Evolutionary conservation across 2,329 filamentous ascomycete genomes (phyloP).

Genomic region (Canariomyces notabilis): DNA sequence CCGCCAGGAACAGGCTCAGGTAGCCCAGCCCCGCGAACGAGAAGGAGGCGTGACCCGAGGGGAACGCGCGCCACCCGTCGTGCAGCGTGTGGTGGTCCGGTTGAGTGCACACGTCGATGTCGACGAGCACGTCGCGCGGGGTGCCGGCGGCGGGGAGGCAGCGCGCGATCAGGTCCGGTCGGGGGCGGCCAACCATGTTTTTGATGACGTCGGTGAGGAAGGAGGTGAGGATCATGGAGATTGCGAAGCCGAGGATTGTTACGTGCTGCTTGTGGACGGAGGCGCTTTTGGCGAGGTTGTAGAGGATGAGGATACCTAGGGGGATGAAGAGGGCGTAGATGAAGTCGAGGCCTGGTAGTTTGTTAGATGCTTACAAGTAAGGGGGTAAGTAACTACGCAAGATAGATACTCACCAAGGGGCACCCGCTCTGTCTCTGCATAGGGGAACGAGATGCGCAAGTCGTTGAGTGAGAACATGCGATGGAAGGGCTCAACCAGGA

Average conservation of each 20-base stretch:
- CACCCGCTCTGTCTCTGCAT: constrained; percentile 79
- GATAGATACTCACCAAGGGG: constrained; percentile 57
- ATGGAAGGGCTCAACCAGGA: constrained; percentile 79
- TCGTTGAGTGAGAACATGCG: constrained; percentile 91
- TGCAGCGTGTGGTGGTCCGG: constrained; percentile 64
- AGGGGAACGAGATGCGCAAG: constrained; percentile 76
- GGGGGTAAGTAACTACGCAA: neutral
- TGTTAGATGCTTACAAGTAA: neutral
- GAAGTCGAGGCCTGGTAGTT: constrained; percentile 60
- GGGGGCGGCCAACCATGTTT: constrained; percentile 79
- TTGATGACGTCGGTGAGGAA: constrained; percentile 90
- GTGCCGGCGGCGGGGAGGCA: constrained; percentile 63
- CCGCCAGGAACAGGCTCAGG: constrained; percentile 63
- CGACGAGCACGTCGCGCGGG: constrained; percentile 49
- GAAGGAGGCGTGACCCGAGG: constrained; percentile 74
- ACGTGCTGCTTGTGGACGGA: constrained; percentile 77
- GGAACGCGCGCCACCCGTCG: constrained; percentile 81
- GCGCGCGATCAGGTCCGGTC: constrained; percentile 61
- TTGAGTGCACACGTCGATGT: constrained; percentile 68
- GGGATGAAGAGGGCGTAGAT: constrained; percentile 73
- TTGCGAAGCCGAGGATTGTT: constrained; percentile 73
- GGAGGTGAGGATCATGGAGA: constrained; percentile 68
- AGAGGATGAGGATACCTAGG: constrained; percentile 58
- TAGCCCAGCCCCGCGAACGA: constrained; percentile 76
- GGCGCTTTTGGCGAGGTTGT: constrained; percentile 58